Base-by-base conservation (phyloP, 1,139 yeast species). In the Diutina ranongensis region DNA sequence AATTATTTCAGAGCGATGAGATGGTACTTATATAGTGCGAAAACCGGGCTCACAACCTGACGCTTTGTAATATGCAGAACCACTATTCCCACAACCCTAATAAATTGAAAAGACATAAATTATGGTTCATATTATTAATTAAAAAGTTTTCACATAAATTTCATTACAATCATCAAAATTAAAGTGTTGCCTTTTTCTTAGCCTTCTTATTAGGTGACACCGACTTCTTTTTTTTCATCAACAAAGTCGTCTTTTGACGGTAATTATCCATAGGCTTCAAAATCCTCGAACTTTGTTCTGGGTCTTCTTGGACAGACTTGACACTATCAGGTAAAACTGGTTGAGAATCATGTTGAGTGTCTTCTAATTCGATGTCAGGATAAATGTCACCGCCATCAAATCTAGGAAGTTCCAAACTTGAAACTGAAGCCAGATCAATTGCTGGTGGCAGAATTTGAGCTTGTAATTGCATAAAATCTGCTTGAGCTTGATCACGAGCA, bases 251-350 rank as follows among this genome's bases (percentile, higher is more conserved):
- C 33, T 38, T 38, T n/a, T 38, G 32, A n/a, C 42, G 42, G 32
- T 38, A 38, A 25, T 38, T 38, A 10, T 38, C 32, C 33, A 38
- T 22, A 2, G 42, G 42, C 32, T 38, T 38, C 42, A 38, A 38
- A 5, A 38, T 25, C 15, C 31, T 22, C 13, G 42, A 25, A 7
- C 7, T 28, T 28, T 13, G 28, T 25, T 19, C 28, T 12, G 27
- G 28, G 7, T 36, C 40, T 25, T n/a, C n/a, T n/a, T n/a, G n/a
- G n/a, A n/a, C n/a, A n/a, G n/a, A n/a, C n/a, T n/a, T n/a, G n/a
- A n/a, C n/a, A n/a, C n/a, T n/a, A n/a, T n/a, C n/a, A n/a, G n/a
- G n/a, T n/a, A n/a, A n/a, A n/a, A n/a, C 28, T 25, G 5, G 28
- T 25, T 25, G 28, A 25, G 28, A 25, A 25, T 25, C 28, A 25